Percentiles rank a stretch among this genome's conserved stretches.
phyloP scores from a whole-genome alignment of 805 yeast genomes.

The Cyberlindnera suaveolens region DNA sequence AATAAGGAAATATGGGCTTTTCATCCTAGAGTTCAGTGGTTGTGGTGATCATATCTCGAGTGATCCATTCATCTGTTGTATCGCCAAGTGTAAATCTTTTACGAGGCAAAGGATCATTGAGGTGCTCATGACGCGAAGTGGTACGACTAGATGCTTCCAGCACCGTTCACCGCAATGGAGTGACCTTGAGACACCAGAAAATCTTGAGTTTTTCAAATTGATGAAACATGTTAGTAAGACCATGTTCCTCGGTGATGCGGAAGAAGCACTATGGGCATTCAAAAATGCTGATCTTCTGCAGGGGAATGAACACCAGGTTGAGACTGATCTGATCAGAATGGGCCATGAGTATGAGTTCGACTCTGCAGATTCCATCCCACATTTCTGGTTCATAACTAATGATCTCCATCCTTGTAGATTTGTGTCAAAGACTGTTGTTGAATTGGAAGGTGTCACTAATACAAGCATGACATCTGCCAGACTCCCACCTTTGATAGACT shows the following conservation, averaged over 20 bases:
- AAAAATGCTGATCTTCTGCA: background rate
- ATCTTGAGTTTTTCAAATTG: slow-evolving; percentile 1
- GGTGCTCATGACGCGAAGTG: slow-evolving; percentile 6
- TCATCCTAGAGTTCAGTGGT: slow-evolving; percentile 13
- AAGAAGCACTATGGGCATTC: slow-evolving; percentile 2
- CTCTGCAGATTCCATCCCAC: slow-evolving; percentile 10
- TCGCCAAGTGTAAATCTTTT: slow-evolving; percentile 4
- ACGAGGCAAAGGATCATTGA: slow-evolving; percentile 9
- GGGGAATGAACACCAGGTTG: background rate
- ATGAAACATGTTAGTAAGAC: slow-evolving; percentile 10
- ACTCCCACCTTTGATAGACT: slow-evolving; percentile 15
- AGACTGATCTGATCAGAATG: slow-evolving; percentile 6
- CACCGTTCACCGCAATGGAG: background rate
- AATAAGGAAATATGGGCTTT: slow-evolving; percentile 6
- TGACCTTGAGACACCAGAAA: background rate
- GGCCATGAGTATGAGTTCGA: slow-evolving; percentile 19
- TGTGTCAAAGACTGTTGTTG: slow-evolving; percentile 8
- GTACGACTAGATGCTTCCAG: slow-evolving; percentile 2
- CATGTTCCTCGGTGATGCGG: slow-evolving; percentile 7
- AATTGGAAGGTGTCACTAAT: slow-evolving; percentile 14
- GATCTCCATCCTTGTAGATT: slow-evolving; percentile 15
- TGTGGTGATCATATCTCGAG: slow-evolving; percentile 1
- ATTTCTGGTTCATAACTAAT: slow-evolving; percentile 11
- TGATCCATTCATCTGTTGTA: slow-evolving; percentile 5
- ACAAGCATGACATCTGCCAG: slow-evolving; percentile 17